Evolutionary conservation across 176 grass and related monocot genomes (phyloP).

Genomic region (Coix lacrymajobi): DNA sequence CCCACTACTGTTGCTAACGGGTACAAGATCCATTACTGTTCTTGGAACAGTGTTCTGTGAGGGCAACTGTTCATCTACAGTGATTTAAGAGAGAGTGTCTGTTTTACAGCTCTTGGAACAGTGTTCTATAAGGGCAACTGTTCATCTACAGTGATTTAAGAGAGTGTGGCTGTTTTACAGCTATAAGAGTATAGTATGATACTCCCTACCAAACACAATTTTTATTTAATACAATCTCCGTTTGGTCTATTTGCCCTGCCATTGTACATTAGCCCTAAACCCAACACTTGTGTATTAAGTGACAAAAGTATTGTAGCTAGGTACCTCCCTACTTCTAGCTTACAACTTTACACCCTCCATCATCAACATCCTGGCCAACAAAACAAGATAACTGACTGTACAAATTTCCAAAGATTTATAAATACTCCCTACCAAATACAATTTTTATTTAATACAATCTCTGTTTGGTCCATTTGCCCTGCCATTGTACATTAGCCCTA

Average conservation of each 20-base stretch:
- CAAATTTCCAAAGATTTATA: not conserved
- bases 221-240: not conserved
- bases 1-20: no score
- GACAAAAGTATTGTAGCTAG: not conserved
- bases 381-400: not conserved
- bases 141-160: no score
- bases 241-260: not conserved
- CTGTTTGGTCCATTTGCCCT: not conserved
- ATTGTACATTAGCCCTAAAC: not conserved
- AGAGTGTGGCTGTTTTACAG: no score
- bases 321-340: slow-evolving; percentile 26
- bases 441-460: not conserved
- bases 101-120: no score
- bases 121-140: no score
- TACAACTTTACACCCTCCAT: not conserved
- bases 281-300: not conserved
- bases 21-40: no score
- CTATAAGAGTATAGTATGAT: no score
- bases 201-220: not conserved
- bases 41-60: no score
- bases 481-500: not conserved
- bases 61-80: no score
- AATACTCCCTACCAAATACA: not conserved
- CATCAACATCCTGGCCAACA: not conserved
- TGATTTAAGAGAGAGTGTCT: no score